These are phyloP conservation scores for Gossypium australe DNA, from an alignment of 345 rosid genomes.

Conservation along the genomic window DNA sequence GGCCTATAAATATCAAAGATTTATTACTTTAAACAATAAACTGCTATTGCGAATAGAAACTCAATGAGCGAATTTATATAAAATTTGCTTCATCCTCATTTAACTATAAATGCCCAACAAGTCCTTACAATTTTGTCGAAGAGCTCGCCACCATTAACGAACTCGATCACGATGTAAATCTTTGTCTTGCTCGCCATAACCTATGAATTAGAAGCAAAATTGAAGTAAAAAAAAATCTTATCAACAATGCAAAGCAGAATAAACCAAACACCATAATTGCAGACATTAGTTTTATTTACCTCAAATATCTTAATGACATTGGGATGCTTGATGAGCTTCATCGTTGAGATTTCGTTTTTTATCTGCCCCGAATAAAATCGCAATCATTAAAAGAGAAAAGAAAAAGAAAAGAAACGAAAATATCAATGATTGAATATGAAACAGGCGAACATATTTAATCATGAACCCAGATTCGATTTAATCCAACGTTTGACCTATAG, in stretches of 20 bases:
- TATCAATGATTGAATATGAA: background rate
- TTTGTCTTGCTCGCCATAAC: constrained; percentile 89
- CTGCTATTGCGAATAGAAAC: background rate
- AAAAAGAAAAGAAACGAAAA: no score
- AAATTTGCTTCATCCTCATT: background rate
- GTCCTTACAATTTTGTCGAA: constrained; percentile 84
- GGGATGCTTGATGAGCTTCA: constrained; percentile 96
- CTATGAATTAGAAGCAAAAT: constrained; percentile 25
- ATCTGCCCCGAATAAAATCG: constrained; percentile 37
- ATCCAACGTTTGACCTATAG: background rate
- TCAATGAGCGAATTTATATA: background rate
- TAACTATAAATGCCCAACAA: background rate
- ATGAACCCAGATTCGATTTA: background rate
- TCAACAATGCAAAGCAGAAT: background rate
- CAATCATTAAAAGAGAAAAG: no score
- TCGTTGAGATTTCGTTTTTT: constrained; percentile 82
- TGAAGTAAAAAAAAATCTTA: background rate
- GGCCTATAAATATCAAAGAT: constrained; percentile 40
- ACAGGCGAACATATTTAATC: background rate
- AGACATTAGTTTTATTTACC: constrained; percentile 29
- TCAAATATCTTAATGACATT: constrained; percentile 77
- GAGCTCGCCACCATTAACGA: constrained; percentile 83
- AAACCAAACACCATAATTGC: background rate
- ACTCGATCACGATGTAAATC: constrained; percentile 87
- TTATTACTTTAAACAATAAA: background rate